Evolutionary conservation across 2,329 filamentous ascomycete genomes (phyloP), one percentile per base, ranked within the genome.

Genomic region (Fonsecaea pedrosoi): DNA sequence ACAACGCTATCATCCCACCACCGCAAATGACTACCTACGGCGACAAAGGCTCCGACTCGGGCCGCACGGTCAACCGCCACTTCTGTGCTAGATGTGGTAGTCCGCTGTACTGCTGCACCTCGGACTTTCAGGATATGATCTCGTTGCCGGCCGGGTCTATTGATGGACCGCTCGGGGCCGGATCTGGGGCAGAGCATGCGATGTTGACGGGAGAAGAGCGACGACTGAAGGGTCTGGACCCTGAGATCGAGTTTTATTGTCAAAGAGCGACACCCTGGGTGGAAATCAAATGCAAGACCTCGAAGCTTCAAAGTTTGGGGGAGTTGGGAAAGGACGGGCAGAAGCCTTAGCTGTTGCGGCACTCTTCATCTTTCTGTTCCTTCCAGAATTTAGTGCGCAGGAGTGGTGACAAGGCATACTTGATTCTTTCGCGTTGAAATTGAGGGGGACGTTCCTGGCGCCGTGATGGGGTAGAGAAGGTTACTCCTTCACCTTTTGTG

Each of bases 201-300:
- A 54, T 3, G 8, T 54, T 54, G 50, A 54, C 21, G 7, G 50
- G 30, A 30, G 50, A 54, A 34, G 50, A 54, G 50, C 50, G 50
- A 30, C 50, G 50, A 30, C 32, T 54, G 32, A 54, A 30, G 21
- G 50, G 50, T 4, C 21, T 32, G 21, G 50, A 18, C 30, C 50
- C 50, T 30, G 50, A 54, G 50, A 54, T 32, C 4, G 50, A 54
- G 50, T 54, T 54, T 54, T 54, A 54, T 34, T 54, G 50, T 32
- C 18, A 54, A 54, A 30, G 50, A 34, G 50, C 50, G 50, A 21
- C 50, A 21, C 50, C 50, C 50, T 54, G 50, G 50, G 21, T 54
- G 50, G 50, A 54, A n/a, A 54, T 54, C 32, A 54, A 54, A n/a
- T 4, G 50, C 50, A 12, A n/a, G 50, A 54, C 50, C 50, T 30